Evolutionary conservation across 208 protist species (phyloP).

Genomic region (Crithidia fasciculata): DNA sequence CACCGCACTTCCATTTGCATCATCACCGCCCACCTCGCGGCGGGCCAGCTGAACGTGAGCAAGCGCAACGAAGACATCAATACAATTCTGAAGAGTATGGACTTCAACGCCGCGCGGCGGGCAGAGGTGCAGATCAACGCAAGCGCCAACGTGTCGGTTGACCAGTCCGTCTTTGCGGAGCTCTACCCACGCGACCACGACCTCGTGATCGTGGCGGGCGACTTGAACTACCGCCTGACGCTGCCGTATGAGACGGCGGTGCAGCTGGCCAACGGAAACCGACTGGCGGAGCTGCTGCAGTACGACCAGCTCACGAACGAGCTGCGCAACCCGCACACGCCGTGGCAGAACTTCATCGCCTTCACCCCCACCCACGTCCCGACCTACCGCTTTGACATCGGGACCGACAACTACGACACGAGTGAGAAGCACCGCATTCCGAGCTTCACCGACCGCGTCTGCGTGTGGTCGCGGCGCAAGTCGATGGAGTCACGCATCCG

Average conservation of each 20-base stretch:
- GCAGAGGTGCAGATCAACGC: constrained; percentile 41
- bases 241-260: constrained; percentile 81
- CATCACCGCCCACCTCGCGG: constrained; percentile 94
- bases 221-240: constrained; percentile 93
- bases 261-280: constrained; percentile 32
- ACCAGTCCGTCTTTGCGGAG: constrained; percentile 38
- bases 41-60: constrained; percentile 83
- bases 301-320: constrained; percentile 86
- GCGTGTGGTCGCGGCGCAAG: constrained; percentile 60
- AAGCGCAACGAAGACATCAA: constrained; percentile 93
- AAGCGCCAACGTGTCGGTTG: constrained; percentile 15
- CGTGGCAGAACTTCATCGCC: constrained; percentile 78
- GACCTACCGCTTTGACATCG: constrained; percentile 93
- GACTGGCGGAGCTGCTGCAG: constrained; percentile 57
- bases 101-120: constrained; percentile 78
- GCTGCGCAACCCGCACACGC: constrained; percentile 70
- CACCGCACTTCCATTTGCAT: constrained; percentile 86
- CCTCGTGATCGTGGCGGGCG: constrained; percentile 89
- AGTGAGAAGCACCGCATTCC: constrained; percentile 92
- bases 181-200: constrained; percentile 86
- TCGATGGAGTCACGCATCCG: constrained; percentile 45
- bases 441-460: constrained; percentile 90
- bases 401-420: constrained; percentile 91
- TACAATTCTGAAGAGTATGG: constrained; percentile 84
- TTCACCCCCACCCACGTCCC: constrained; percentile 79